A percentile compares a stretch with the other conserved stretches of the same genome.
Conservation (phyloP, 2,329 filamentous ascomycete species). For the Nigrospora sphaerica region DNA sequence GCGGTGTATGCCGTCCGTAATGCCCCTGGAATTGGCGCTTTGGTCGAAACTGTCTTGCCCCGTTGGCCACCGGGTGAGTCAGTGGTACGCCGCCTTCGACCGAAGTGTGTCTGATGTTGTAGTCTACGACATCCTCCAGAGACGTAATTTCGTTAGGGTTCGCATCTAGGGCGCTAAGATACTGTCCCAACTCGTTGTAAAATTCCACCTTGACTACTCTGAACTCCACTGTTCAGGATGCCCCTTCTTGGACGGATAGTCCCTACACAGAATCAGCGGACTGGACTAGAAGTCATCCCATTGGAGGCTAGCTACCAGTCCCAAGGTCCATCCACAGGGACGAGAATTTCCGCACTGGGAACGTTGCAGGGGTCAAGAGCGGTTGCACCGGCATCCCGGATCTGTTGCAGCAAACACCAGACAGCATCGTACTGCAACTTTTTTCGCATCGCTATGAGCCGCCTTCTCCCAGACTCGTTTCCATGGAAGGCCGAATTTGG, state of each 20-base stretch:
- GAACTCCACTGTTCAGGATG: conserved; percentile 67
- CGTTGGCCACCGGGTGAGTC: too few species aligned
- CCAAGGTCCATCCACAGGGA: conserved; percentile 59
- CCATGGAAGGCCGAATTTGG: conserved; percentile 67
- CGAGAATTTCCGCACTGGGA: conserved; percentile 51
- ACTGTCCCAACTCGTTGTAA: conserved; percentile 54
- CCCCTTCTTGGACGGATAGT: conserved; percentile 52
- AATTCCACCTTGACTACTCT: conserved; percentile 67
- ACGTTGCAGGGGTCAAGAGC: conserved; percentile 67
- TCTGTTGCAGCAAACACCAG: conserved; percentile 31
- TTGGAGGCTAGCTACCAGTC: conserved; percentile 40
- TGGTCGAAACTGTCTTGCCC: too few species aligned
- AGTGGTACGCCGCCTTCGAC: too few species aligned
- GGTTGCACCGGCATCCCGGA: conserved; percentile 55
- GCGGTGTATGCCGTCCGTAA: too few species aligned
- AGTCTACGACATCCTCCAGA: conserved; percentile 60
- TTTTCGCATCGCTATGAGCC: too few species aligned
- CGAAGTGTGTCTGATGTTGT: conserved; percentile 30
- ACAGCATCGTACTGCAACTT: too few species aligned
- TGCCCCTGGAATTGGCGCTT: too few species aligned
- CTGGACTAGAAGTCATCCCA: too few species aligned
- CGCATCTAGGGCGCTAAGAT: conserved; percentile 49
- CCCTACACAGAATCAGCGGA: too few species aligned
- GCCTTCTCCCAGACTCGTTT: conserved; percentile 53
- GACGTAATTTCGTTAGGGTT: conserved; percentile 50